Evolutionary conservation across 2,329 filamentous ascomycete species (phyloP).

Genomic region (Fusarium sacchari): DNA sequence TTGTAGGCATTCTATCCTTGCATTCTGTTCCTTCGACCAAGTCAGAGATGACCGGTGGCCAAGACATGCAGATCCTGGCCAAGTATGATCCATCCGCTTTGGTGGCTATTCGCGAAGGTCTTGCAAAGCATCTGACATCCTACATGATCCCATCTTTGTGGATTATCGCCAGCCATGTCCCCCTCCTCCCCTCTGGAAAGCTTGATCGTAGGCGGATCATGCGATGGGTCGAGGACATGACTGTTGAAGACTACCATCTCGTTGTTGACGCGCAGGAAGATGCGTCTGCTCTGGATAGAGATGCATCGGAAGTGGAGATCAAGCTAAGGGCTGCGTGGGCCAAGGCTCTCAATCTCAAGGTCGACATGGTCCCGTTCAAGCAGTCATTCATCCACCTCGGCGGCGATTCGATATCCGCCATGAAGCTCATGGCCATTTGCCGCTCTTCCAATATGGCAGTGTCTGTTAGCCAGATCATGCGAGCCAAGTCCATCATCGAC

Average conservation of each 20-base stretch:
- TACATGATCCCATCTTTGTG: conserved; percentile 36
- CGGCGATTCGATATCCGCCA: conserved; percentile 36
- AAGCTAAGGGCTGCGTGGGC: conserved; percentile 26
- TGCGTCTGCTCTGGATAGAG: conserved; percentile 11
- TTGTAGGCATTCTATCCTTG: conserved; percentile 17
- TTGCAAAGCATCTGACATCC: conserved; percentile 7
- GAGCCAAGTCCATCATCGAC: conserved; percentile 34
- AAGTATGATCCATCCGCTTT: background rate
- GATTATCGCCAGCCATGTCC: conserved; percentile 13
- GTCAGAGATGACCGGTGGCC: background rate
- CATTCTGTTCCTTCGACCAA: background rate
- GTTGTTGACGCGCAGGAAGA: conserved; percentile 15
- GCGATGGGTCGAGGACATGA: conserved; percentile 17
- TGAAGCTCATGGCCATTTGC: conserved; percentile 35
- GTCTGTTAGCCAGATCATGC: conserved; percentile 34
- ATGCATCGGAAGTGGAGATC: conserved; percentile 1
- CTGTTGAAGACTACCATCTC: conserved; percentile 1
- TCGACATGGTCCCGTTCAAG: conserved; percentile 18
- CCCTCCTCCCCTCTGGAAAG: conserved; percentile 28
- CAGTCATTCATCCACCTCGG: conserved; percentile 32
- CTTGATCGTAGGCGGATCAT: conserved; percentile 12
- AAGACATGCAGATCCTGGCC: background rate
- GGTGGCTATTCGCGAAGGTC: conserved; percentile 7
- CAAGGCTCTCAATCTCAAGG: conserved; percentile 8
- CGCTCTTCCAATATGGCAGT: conserved; percentile 25